Percentiles rank a stretch among this genome's conserved stretches.
phyloP scores from a whole-genome alignment of 83 land plant genomes.

The Picea mariana region DNA sequence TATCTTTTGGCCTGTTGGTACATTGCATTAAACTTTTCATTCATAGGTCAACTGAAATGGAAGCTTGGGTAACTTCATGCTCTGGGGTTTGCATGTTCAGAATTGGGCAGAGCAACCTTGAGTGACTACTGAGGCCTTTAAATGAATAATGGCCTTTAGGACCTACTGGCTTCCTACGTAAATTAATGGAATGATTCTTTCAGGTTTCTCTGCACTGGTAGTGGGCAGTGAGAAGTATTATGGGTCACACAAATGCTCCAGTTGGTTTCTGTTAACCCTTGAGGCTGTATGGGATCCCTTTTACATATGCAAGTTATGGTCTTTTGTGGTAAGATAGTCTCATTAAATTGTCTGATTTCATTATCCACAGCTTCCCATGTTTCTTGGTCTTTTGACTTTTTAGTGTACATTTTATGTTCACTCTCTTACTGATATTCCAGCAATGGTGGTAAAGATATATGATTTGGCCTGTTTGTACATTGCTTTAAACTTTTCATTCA shows the following conservation, averaged over 20 bases:
- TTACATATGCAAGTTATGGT: too few species aligned
- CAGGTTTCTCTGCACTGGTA: constrained; percentile 89
- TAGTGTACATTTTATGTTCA: too few species aligned
- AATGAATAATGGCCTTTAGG: neutral
- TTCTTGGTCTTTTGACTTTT: too few species aligned
- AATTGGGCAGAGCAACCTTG: neutral
- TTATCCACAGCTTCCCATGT: too few species aligned
- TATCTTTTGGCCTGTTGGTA: too few species aligned
- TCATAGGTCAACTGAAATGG: neutral
- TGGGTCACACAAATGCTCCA: neutral
- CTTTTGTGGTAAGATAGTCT: too few species aligned
- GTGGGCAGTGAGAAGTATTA: constrained; percentile 85
- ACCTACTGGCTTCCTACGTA: neutral
- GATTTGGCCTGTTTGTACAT: neutral
- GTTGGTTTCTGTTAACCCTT: too few species aligned
- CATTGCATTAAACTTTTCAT: neutral
- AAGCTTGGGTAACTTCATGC: constrained; percentile 1
- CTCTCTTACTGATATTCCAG: too few species aligned
- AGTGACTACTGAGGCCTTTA: neutral
- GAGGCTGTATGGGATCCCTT: too few species aligned
- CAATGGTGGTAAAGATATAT: too few species aligned
- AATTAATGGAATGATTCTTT: constrained; percentile 41
- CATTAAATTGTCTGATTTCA: too few species aligned
- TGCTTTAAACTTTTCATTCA: neutral
- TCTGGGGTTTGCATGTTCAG: neutral